Conservation (phyloP, 2,329 filamentous ascomycete species). For the Fusarium coffeatum region DNA sequence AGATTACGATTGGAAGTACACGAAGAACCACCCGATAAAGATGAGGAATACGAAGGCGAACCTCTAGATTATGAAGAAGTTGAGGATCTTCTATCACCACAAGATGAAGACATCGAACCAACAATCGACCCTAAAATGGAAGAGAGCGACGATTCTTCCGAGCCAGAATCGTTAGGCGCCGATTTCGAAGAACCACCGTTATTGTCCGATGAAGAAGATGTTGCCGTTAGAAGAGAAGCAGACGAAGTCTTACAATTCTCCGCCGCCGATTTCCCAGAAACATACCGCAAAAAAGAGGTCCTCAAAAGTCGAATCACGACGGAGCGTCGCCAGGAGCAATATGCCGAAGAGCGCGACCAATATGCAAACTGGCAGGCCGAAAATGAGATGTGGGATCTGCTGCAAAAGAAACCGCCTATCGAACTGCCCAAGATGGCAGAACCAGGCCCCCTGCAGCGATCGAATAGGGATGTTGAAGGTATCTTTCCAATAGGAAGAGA, state of each 20-base stretch:
- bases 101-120: conserved; percentile 23
- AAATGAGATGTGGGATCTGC: conserved; percentile 58
- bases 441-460: conserved; percentile 45
- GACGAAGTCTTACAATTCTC: conserved; percentile 58
- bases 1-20: conserved; percentile 62
- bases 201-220: conserved; percentile 45
- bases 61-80: conserved; percentile 36
- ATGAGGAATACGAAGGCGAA: conserved; percentile 42
- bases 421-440: conserved; percentile 49
- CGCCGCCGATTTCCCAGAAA: conserved; percentile 54
- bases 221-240: conserved; percentile 52
- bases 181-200: conserved; percentile 27
- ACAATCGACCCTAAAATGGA: not conserved
- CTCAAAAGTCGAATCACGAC: conserved; percentile 54
- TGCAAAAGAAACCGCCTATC: conserved; percentile 55
- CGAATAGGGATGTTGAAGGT: conserved; percentile 51
- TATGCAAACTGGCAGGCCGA: conserved; percentile 57
- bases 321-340: conserved; percentile 57
- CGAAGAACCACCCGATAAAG: conserved; percentile 48
- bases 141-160: not conserved
- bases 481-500: conserved; percentile 52
- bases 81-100: conserved; percentile 17
- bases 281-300: conserved; percentile 50
- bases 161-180: conserved; percentile 28
- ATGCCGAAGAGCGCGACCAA: conserved; percentile 58